Conservation (phyloP, 148 eudicot species). For the Chenopodium album region DNA sequence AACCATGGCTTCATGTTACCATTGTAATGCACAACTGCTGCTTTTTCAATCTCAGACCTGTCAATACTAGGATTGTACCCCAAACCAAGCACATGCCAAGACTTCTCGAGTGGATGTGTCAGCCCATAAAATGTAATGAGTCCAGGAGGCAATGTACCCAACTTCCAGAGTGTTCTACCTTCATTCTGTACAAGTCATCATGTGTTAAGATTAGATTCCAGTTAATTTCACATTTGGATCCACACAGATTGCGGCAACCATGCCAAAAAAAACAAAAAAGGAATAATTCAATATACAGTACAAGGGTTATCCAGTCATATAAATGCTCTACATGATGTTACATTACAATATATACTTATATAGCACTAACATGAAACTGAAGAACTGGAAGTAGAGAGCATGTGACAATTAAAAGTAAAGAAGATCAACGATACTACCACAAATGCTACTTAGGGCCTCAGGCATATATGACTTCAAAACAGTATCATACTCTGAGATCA, state of each 20-base stretch:
- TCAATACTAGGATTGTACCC: slow-evolving; percentile 80
- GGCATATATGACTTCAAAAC: background rate
- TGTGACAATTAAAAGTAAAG: background rate
- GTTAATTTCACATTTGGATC: slow-evolving; percentile 6
- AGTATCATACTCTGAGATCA: background rate
- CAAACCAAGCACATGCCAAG: slow-evolving; percentile 92
- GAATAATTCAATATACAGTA: background rate
- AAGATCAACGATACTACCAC: background rate
- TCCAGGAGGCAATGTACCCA: slow-evolving; percentile 88
- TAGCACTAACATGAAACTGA: background rate
- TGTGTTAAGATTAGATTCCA: slow-evolving; percentile 6
- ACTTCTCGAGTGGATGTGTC: slow-evolving; percentile 70
- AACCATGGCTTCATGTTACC: slow-evolving; percentile 98
- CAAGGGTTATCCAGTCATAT: background rate
- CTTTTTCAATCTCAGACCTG: slow-evolving; percentile 60
- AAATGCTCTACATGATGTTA: slow-evolving; percentile 1
- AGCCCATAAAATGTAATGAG: slow-evolving; percentile 81
- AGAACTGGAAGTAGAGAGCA: background rate
- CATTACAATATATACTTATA: background rate
- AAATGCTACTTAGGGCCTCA: background rate
- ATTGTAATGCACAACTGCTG: slow-evolving; percentile 89
- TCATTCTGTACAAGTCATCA: slow-evolving; percentile 56
- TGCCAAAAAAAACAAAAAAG: background rate
- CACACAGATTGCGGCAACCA: slow-evolving; percentile 1
- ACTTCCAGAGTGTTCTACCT: slow-evolving; percentile 81